Conservation (phyloP, 352 stramenopile species). For the Phytophthora meadii region DNA sequence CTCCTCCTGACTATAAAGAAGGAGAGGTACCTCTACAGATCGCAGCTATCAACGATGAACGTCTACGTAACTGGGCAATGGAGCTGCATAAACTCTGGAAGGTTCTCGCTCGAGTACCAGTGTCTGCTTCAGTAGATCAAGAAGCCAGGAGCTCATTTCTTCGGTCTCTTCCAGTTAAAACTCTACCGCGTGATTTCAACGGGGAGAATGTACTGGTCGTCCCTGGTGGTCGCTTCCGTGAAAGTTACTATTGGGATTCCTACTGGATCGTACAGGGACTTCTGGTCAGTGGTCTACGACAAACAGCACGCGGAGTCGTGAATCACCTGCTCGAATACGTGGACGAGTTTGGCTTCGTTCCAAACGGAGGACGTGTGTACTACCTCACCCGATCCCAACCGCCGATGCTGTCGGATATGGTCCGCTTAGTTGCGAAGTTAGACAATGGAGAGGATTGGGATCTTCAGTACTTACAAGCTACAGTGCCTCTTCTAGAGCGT, state of each 20-base stretch:
- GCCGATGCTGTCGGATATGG: slow-evolving; percentile 91
- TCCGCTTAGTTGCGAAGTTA: slow-evolving; percentile 52
- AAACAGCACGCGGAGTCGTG: slow-evolving; percentile 81
- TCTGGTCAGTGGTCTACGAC: slow-evolving; percentile 74
- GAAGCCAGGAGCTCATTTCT: slow-evolving; percentile 29
- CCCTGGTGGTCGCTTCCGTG: slow-evolving; percentile 90
- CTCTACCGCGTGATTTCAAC: slow-evolving; percentile 24
- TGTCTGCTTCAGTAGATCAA: slow-evolving; percentile 10
- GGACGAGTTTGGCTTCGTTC: slow-evolving; percentile 86
- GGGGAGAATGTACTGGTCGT: slow-evolving; percentile 76
- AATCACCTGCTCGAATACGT: slow-evolving; percentile 90
- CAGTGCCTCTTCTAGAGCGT: slow-evolving; percentile 65
- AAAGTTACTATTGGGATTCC: slow-evolving; percentile 95
- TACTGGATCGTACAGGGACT: slow-evolving; percentile 93
- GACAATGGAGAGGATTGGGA: slow-evolving; percentile 41
- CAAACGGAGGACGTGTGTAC: slow-evolving; percentile 92
- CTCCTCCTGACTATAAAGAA: slow-evolving; percentile 53
- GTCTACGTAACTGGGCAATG: slow-evolving; percentile 66
- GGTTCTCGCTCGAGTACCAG: slow-evolving; percentile 54
- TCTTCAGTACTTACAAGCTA: slow-evolving; percentile 50
- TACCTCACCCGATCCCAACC: slow-evolving; percentile 92
- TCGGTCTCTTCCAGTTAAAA: slow-evolving; percentile 43
- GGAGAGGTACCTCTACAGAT: slow-evolving; percentile 50
- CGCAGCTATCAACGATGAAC: slow-evolving; percentile 44
- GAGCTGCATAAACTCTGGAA: slow-evolving; percentile 82